phyloP scores from a whole-genome alignment of 306 rosid species.

The Amphicarpaea edgeworthii region DNA sequence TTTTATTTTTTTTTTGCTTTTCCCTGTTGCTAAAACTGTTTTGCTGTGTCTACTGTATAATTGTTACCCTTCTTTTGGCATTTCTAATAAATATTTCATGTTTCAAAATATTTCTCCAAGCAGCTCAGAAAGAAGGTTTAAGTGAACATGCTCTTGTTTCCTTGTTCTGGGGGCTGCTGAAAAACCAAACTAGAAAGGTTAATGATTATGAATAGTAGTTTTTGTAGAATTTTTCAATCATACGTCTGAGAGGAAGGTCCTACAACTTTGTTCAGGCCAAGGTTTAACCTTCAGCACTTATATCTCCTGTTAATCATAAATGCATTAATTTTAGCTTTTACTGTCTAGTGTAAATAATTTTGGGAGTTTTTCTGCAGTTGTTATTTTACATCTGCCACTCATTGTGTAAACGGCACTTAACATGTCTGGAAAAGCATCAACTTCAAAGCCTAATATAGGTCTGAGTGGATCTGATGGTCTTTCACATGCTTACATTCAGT shows the following conservation, averaged over 20 bases:
- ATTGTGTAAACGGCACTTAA: conserved; percentile 41
- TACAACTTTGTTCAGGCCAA: conserved; percentile 28
- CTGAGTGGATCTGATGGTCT: conserved; percentile 80
- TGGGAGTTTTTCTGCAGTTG: conserved; percentile 39
- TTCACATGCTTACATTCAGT: conserved; percentile 87
- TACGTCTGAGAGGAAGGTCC: conserved; percentile 29
- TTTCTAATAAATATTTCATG: conserved; percentile 34
- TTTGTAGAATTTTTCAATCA: conserved; percentile 45
- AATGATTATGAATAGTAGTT: conserved; percentile 41
- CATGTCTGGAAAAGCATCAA: conserved; percentile 90
- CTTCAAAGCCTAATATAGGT: conserved; percentile 75
- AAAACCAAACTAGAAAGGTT: conserved; percentile 38
- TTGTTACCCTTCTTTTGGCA: conserved; percentile 32
- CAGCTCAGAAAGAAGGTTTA: conserved; percentile 78
- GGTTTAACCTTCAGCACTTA: conserved; percentile 42
- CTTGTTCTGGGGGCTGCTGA: conserved; percentile 32
- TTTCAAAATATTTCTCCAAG: conserved; percentile 41
- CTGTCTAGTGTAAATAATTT: conserved; percentile 47
- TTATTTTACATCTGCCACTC: conserved; percentile 31
- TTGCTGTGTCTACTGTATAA: neutral
- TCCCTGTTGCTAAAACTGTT: conserved; percentile 12
- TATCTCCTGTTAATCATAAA: conserved; percentile 34
- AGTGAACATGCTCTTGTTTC: conserved; percentile 38
- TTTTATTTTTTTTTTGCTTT: neutral
- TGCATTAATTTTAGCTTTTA: conserved; percentile 40